Conservation (phyloP, 2,329 filamentous ascomycete genomes). For the Alternaria novae-zelandiae region DNA sequence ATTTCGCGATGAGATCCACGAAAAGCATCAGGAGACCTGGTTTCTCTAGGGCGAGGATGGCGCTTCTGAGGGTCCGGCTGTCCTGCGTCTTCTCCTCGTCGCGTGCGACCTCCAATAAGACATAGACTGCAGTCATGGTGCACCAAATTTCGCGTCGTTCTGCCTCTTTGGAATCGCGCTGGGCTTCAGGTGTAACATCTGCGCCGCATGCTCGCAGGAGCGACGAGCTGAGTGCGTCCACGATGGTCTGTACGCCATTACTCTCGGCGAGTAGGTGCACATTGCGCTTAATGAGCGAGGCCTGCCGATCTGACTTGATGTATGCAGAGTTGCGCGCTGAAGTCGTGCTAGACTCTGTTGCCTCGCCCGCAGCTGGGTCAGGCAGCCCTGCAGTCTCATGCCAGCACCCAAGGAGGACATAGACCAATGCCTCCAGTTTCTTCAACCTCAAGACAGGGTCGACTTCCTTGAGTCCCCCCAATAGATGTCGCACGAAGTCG, state of each 20-base stretch:
- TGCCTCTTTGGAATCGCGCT: conserved; percentile 45
- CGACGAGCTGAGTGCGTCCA: conserved; percentile 47
- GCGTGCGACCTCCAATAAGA: conserved; percentile 56
- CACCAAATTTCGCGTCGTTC: conserved; percentile 57
- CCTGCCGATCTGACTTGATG: conserved; percentile 49
- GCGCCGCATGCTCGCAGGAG: conserved; percentile 41
- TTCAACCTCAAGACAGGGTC: conserved; percentile 43
- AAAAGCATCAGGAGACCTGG: conserved; percentile 76
- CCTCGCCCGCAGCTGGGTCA: conserved; percentile 9
- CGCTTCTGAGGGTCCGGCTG: conserved; percentile 58
- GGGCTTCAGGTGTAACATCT: conserved; percentile 28
- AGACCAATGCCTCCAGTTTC: conserved; percentile 53
- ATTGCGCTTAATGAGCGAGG: conserved; percentile 54
- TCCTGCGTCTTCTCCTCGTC: conserved; percentile 46
- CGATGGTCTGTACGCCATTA: conserved; percentile 50
- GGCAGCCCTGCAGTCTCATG: conserved; percentile 57
- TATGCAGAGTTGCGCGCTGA: conserved; percentile 23
- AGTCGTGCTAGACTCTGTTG: conserved; percentile 5
- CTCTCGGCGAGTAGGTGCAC: conserved; percentile 50
- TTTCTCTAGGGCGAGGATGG: conserved; percentile 42
- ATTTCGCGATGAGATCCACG: conserved; percentile 62
- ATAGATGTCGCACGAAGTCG: conserved; percentile 61
- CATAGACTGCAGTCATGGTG: conserved; percentile 56
- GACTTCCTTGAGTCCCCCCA: conserved; percentile 39
- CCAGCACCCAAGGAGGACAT: conserved; percentile 57